A percentile compares a stretch with the other conserved stretches of the same genome.
These are phyloP conservation scores for Apiotrichum siamense DNA, from an alignment of 1,284 basidiomycete genomes.

Conservation along the genomic window DNA sequence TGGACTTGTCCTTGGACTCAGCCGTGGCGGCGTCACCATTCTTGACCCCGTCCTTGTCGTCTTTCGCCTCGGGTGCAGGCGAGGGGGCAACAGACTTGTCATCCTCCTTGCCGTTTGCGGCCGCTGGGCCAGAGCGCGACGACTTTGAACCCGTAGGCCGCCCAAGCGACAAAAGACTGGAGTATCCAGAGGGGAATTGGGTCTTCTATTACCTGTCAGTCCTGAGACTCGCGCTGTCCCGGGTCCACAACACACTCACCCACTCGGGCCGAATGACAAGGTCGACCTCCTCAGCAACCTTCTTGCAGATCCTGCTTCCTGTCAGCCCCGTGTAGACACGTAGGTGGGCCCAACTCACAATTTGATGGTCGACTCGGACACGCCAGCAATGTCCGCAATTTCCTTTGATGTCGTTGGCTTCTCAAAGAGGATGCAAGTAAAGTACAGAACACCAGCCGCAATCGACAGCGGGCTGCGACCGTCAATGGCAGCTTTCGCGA, in stretches of 20 bases:
- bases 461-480: conserved; percentile 93
- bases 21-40: not conserved
- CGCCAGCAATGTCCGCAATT: conserved; percentile 88
- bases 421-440: conserved; percentile 76
- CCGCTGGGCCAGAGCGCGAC: conserved; percentile 11
- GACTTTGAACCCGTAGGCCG: not conserved
- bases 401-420: conserved; percentile 70
- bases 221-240: conserved; percentile 4
- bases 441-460: conserved; percentile 91
- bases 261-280: conserved; percentile 41
- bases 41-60: not conserved
- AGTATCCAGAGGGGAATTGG: conserved; percentile 17
- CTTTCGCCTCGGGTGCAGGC: not conserved
- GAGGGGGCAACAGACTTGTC: not conserved
- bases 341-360: conserved; percentile 46
- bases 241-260: conserved; percentile 33
- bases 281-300: conserved; percentile 34
- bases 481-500: conserved; percentile 79
- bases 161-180: conserved; percentile 11
- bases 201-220: conserved; percentile 14
- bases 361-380: conserved; percentile 96
- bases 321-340: not conserved
- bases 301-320: conserved; percentile 45
- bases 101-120: not conserved
- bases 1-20: conserved; percentile 1